phyloP scores from a whole-genome alignment of 805 yeast genomes.

The Suhomyces prunicola region DNA sequence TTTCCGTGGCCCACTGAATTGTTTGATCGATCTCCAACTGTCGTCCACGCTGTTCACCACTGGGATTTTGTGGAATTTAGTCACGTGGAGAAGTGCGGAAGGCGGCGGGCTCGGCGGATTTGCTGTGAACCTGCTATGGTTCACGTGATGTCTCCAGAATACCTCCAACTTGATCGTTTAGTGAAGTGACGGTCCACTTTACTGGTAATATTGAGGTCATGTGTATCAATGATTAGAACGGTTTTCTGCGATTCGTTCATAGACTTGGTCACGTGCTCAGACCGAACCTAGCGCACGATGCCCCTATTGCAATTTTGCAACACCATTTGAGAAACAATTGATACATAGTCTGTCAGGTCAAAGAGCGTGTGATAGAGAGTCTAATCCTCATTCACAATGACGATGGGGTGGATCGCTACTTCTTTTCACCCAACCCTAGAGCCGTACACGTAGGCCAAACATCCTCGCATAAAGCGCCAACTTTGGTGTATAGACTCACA shows the following conservation, averaged over 20 bases:
- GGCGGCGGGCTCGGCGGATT: not conserved
- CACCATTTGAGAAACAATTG: too few species aligned
- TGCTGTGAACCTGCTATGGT: not conserved
- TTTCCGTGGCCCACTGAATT: not conserved
- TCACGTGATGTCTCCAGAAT: too few species aligned
- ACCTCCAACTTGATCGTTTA: too few species aligned
- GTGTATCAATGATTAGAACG: too few species aligned
- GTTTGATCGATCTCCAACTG: slow-evolving; percentile 2
- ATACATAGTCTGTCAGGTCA: too few species aligned
- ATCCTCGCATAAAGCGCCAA: slow-evolving; percentile 6
- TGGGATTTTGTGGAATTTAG: not conserved
- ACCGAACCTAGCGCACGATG: too few species aligned
- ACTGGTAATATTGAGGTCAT: too few species aligned
- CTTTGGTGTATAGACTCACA: slow-evolving; percentile 10
- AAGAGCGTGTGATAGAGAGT: not conserved
- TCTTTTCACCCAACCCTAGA: slow-evolving; percentile 9
- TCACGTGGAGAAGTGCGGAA: not conserved
- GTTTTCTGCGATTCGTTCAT: too few species aligned
- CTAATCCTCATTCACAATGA: slow-evolving; percentile 9
- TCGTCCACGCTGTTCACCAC: slow-evolving; percentile 5
- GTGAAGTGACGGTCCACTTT: too few species aligned
- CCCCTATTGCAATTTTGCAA: too few species aligned
- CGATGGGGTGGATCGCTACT: slow-evolving; percentile 6
- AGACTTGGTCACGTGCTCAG: too few species aligned
- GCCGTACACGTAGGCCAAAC: slow-evolving; percentile 8